phyloP scores from a whole-genome alignment of 257 asterid species.

The Echium plantagineum region DNA sequence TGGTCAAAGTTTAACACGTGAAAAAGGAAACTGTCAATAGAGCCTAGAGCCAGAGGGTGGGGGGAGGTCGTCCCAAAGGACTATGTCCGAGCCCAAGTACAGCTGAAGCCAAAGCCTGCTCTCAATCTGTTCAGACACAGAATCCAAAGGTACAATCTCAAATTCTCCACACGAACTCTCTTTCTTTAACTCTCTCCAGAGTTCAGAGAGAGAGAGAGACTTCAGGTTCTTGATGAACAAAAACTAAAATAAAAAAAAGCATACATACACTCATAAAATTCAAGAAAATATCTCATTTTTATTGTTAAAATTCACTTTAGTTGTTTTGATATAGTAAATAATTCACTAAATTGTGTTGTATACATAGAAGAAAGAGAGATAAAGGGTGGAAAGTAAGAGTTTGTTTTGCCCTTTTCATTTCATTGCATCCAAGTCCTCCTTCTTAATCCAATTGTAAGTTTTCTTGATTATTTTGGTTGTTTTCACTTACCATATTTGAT shows the following conservation, averaged over 20 bases:
- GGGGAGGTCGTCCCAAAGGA: no score
- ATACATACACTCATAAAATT: conserved; percentile 3
- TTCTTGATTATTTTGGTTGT: conserved; percentile 8
- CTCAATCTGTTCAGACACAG: conserved; percentile 15
- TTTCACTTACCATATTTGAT: background rate
- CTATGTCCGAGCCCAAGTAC: no score
- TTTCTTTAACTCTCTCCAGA: background rate
- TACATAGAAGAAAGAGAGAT: conserved; percentile 15
- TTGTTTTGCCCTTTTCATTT: conserved; percentile 16
- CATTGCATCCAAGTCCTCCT: conserved; percentile 33
- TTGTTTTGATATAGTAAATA: conserved; percentile 16
- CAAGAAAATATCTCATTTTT: background rate
- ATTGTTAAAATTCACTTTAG: background rate
- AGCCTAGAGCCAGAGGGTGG: no score
- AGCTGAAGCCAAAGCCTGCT: no score
- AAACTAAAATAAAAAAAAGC: conserved; percentile 12
- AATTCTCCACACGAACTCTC: background rate
- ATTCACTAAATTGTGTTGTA: no score
- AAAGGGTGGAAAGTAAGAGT: conserved; percentile 12
- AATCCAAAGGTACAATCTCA: conserved; percentile 20
- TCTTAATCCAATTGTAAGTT: conserved; percentile 66
- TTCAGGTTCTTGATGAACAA: conserved; percentile 20
- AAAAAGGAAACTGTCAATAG: no score
- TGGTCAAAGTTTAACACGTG: no score
- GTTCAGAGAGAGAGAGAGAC: conserved; percentile 16